Evolutionary conservation across 1,139 yeast genomes (phyloP), one percentile per base, ranked within the genome.

Genomic region (Hanseniaspora gamundiae): DNA sequence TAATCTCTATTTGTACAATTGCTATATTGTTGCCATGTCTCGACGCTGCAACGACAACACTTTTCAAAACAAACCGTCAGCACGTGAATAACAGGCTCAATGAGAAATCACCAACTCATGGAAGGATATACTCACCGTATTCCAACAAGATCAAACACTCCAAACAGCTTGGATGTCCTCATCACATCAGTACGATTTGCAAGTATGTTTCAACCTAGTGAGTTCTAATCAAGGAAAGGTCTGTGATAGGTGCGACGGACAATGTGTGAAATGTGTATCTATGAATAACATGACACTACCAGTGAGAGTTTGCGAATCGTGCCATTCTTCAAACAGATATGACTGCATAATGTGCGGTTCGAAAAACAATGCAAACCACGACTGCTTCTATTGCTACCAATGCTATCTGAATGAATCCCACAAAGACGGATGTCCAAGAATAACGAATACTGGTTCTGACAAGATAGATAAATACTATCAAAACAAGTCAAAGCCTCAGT

Each of bases 371-470:
- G 85, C 82, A 2, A 73, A 73, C 2, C 65, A 72, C 3, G 81
- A 78, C 30, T 95, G 95, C 0, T 84, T 69, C 57, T 91, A 86
- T 61, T 88, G 98, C 57, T 70, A 76, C 52, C 95, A 87, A 59
- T 88, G 98, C 61, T 91, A 87, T 5, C 59, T 76, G 40, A 58
- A 76, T 41, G 97, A 87, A 55, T 78, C 78, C 55, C 87, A 85
- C 57, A 67, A 95, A 38, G 95, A 88, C 58, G 98, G 98, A 1
- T 88, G 98, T 64, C 97, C 97, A 0, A 72, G 82, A 52, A 76
- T 88, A 42, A 61, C 82, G 21, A 88, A 87, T 56, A 67, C 86
- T 44, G 96, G 97, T 3, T 75, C 86, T 28, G 74, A 79, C 47
- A 74, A 77, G 57, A 70, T 79, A 11, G 95, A 84, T 53, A 67